A percentile compares a stretch with the other conserved stretches of the same genome.
These are phyloP conservation scores for Anacardium occidentale DNA, from an alignment of 345 rosid species.

Conservation along the genomic window DNA sequence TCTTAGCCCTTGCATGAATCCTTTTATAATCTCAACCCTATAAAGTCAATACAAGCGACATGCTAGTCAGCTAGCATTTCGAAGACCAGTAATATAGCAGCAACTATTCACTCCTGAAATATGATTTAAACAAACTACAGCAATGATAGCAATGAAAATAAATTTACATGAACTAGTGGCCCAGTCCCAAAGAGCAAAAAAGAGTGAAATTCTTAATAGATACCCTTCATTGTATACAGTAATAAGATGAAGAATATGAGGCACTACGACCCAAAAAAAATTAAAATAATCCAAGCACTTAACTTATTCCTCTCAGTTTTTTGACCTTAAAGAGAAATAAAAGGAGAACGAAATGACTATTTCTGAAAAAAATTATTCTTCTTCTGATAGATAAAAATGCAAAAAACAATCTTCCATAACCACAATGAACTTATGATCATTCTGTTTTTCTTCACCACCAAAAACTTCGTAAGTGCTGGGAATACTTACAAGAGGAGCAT, in stretches of 20 bases:
- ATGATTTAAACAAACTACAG: neutral
- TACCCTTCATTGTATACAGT: neutral
- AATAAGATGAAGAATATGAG: neutral
- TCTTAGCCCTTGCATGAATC: neutral
- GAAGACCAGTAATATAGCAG: neutral
- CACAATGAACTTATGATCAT: too few relatives aligned
- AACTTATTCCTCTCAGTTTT: neutral
- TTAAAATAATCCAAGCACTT: neutral
- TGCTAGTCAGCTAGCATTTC: neutral
- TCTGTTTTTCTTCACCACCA: slow-evolving; percentile 10
- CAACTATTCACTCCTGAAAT: neutral
- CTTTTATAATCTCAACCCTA: neutral
- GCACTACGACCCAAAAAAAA: neutral
- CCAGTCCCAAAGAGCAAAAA: neutral
- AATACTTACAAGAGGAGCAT: slow-evolving; percentile 91
- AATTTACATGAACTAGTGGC: neutral
- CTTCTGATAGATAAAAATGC: neutral
- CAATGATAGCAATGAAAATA: neutral
- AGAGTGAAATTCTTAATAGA: neutral
- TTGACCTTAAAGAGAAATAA: neutral
- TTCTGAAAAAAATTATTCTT: neutral
- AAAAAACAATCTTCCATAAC: slow-evolving; percentile 6
- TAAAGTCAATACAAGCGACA: neutral
- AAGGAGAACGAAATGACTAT: neutral
- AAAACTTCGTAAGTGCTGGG: slow-evolving; percentile 1